A percentile compares a stretch with the other conserved stretches of the same genome.
Conservation (phyloP, 768 basidiomycete genomes). For the Boletus huronensis region DNA sequence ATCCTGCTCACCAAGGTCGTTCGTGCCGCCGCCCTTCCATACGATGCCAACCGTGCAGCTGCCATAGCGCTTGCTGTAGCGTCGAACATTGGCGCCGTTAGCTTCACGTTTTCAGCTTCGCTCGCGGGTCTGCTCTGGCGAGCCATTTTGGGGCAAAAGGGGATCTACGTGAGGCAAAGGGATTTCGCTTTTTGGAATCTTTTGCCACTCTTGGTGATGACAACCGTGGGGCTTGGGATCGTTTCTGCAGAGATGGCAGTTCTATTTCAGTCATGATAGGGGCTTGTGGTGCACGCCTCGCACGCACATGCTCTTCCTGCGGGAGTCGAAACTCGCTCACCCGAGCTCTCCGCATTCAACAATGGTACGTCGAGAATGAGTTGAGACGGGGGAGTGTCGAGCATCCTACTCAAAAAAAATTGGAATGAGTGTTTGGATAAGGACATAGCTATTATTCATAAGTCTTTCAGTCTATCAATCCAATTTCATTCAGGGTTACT, state of each 20-base stretch:
- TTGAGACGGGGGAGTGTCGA: neutral
- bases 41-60: conserved; percentile 47
- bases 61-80: conserved; percentile 78
- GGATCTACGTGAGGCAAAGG: conserved; percentile 53
- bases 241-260: conserved; percentile 77
- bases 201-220: conserved; percentile 62
- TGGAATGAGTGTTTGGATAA: no score
- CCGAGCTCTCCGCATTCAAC: neutral
- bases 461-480: neutral
- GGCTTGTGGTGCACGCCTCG: neutral
- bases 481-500: neutral
- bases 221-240: conserved; percentile 60
- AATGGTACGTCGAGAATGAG: neutral
- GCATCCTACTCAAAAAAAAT: neutral
- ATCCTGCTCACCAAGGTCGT: conserved; percentile 84
- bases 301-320: neutral
- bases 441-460: no score
- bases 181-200: conserved; percentile 75
- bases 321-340: neutral
- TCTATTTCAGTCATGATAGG: conserved; percentile 28
- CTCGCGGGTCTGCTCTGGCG: conserved; percentile 88
- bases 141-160: conserved; percentile 69
- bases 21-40: conserved; percentile 40
- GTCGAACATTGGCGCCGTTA: conserved; percentile 88
- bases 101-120: conserved; percentile 83